Percentiles rank a stretch among this genome's conserved stretches.
These are phyloP conservation scores for Phaeoacremonium minimum DNA, from an alignment of 2,329 filamentous ascomycete species.

Conservation along the genomic window DNA sequence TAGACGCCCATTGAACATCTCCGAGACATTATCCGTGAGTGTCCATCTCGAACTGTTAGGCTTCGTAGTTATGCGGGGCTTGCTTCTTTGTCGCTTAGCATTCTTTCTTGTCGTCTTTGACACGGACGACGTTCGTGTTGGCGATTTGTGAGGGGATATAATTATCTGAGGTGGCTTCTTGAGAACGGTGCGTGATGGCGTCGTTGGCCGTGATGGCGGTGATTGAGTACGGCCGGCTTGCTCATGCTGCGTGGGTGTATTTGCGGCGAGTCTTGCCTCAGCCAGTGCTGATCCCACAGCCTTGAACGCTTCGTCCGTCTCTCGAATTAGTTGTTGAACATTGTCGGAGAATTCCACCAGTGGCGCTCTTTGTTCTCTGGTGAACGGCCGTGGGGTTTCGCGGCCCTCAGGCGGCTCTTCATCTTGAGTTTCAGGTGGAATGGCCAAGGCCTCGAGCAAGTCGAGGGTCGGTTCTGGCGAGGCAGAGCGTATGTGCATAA, in stretches of 20 bases:
- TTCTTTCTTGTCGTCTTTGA: slow-evolving; percentile 5
- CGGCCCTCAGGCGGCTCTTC: no score
- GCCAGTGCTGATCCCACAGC: slow-evolving; percentile 35
- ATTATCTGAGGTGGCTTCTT: neutral
- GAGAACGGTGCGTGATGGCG: slow-evolving; percentile 2
- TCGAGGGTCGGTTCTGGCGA: slow-evolving; percentile 17
- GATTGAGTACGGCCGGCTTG: neutral
- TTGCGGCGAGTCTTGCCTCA: slow-evolving; percentile 26
- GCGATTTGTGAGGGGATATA: neutral
- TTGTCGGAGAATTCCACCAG: slow-evolving; percentile 25
- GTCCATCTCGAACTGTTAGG: slow-evolving; percentile 43
- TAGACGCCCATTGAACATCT: slow-evolving; percentile 48
- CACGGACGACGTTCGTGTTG: neutral
- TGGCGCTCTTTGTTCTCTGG: slow-evolving; percentile 18
- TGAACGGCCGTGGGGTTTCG: no score
- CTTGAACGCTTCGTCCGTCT: slow-evolving; percentile 47
- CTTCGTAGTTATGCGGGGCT: slow-evolving; percentile 14
- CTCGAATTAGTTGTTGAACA: slow-evolving; percentile 39
- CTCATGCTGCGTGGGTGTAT: slow-evolving; percentile 2
- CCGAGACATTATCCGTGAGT: slow-evolving; percentile 52
- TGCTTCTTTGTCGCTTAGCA: slow-evolving; percentile 18
- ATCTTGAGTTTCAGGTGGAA: no score
- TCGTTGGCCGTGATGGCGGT: slow-evolving; percentile 5
- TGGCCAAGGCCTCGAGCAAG: slow-evolving; percentile 20
- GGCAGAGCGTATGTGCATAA: no score